These are phyloP conservation scores for Hydnomerulius pinastri DNA, from an alignment of 768 basidiomycete species.

Conservation along the genomic window DNA sequence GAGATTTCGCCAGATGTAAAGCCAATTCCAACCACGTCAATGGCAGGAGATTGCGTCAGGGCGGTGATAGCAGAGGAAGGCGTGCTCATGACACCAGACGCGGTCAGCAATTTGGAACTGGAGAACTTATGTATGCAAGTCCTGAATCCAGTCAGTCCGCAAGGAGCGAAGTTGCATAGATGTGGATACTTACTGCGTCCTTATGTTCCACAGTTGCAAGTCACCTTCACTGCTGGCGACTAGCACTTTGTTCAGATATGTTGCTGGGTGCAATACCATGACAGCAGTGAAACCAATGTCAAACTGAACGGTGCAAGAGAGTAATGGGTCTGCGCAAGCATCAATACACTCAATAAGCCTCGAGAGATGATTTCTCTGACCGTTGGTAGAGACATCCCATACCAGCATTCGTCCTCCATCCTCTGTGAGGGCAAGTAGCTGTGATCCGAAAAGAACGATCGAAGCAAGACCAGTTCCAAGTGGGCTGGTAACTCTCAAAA, in stretches of 20 bases:
- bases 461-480: conserved; percentile 59
- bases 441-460: conserved; percentile 78
- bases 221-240: conserved; percentile 79
- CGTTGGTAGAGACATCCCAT: conserved; percentile 69
- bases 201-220: conserved; percentile 93
- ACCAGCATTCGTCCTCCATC: conserved; percentile 74
- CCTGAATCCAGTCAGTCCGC: conserved; percentile 39
- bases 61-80: conserved; percentile 62
- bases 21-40: conserved; percentile 95
- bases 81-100: conserved; percentile 31
- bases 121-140: conserved; percentile 82
- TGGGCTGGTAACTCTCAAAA: conserved; percentile 62
- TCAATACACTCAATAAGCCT: conserved; percentile 9
- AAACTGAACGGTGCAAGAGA: conserved; percentile 68
- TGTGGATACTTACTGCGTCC: conserved; percentile 60
- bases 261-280: conserved; percentile 86
- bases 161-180: neutral
- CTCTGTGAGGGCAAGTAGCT: conserved; percentile 77
- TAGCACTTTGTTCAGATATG: conserved; percentile 94
- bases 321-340: conserved; percentile 18
- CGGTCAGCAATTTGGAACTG: conserved; percentile 50
- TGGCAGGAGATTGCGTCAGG: conserved; percentile 88
- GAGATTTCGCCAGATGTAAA: conserved; percentile 86
- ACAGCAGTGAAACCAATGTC: conserved; percentile 86
- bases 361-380: conserved; percentile 39